Conservation (phyloP, 2,329 filamentous ascomycete species). For the Nigrospora oryzae region DNA sequence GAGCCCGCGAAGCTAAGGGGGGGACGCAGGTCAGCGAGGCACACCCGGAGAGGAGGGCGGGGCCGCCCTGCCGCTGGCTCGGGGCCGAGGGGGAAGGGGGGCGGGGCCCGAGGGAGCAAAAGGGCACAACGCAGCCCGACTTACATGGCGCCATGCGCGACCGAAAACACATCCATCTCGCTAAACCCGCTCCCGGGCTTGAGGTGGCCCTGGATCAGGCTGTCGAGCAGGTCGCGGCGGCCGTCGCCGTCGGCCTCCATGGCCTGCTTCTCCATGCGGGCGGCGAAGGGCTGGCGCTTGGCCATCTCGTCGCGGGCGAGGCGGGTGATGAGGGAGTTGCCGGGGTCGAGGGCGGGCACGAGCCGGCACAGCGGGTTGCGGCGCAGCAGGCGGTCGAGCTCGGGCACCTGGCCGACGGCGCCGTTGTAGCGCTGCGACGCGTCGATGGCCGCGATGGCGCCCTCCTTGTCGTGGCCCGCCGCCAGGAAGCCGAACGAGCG, state of each 20-base stretch:
- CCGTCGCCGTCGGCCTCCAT: conserved; percentile 30
- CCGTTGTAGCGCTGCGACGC: conserved; percentile 43
- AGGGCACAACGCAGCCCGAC: conserved; percentile 13
- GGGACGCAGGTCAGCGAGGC: not conserved
- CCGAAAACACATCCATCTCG: conserved; percentile 46
- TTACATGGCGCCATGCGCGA: conserved; percentile 48
- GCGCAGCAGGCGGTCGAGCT: conserved; percentile 36
- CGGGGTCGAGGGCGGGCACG: conserved; percentile 30
- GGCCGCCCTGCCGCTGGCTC: too few species aligned
- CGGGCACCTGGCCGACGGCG: conserved; percentile 41
- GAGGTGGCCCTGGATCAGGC: conserved; percentile 41
- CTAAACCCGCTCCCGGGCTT: conserved; percentile 37
- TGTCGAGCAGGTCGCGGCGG: conserved; percentile 40
- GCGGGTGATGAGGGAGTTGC: conserved; percentile 39
- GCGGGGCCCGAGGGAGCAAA: not conserved
- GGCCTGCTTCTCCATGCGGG: conserved; percentile 29
- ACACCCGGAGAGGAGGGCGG: not conserved
- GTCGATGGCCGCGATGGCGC: conserved; percentile 43
- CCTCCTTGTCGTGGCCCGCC: conserved; percentile 39
- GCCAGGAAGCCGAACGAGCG: conserved; percentile 44
- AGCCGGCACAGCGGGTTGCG: conserved; percentile 37
- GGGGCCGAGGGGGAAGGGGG: not conserved
- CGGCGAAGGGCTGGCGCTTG: conserved; percentile 35
- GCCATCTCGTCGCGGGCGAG: conserved; percentile 42
- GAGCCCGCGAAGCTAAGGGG: conserved; percentile 47